Base-by-base conservation (phyloP, 2,329 filamentous ascomycete species). In the Xylaria sp. region DNA sequence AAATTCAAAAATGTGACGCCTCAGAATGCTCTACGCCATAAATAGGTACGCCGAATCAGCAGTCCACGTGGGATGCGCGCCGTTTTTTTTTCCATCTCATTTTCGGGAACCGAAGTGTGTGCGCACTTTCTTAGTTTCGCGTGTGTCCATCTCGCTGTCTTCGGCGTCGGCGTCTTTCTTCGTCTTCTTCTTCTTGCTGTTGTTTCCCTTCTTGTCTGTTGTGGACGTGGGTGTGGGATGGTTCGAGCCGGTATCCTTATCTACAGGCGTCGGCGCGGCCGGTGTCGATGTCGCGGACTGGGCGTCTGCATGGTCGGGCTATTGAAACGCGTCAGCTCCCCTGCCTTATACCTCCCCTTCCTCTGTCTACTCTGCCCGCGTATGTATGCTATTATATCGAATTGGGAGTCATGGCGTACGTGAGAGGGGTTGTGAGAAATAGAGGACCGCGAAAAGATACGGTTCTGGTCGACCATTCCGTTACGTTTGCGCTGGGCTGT, bases 391-490 rank as follows among this genome's bases (percentile, higher is more conserved):
- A 9, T n/a, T 11, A 25, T 13, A 13, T 55, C 2, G 27, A 50
- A 22, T 31, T 5, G 47, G 20, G 45, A 25, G 45, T 20, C 25
- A 15, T 63, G 68, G 69, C 78, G 66, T 74, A 80, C 79, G 51
- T 78, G 76, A 39, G 78, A 77, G 7, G 82, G 79, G 67, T 87
- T 85, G 72, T 89, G 89, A 1, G 87, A 89, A 44, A 89, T 82
- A n/a, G 88, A 87, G 20, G 87, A 87, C 71, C 85, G 81, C 65
- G 89, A 88, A 78, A 95, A 95, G 61, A 95, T 90, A 69, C 91
- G 85, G 76, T 93, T 92, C 72, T 87, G 85, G 59, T 94, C 92
- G 67, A 84, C 85, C 55, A 90, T 82, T 5, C 87, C 86, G 27
- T 86, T 84, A 78, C 91, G 87, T 74, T 89, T 87, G 75, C 91